Conservation (phyloP, 2,329 filamentous ascomycete genomes). For the Sporothrix pallida region DNA sequence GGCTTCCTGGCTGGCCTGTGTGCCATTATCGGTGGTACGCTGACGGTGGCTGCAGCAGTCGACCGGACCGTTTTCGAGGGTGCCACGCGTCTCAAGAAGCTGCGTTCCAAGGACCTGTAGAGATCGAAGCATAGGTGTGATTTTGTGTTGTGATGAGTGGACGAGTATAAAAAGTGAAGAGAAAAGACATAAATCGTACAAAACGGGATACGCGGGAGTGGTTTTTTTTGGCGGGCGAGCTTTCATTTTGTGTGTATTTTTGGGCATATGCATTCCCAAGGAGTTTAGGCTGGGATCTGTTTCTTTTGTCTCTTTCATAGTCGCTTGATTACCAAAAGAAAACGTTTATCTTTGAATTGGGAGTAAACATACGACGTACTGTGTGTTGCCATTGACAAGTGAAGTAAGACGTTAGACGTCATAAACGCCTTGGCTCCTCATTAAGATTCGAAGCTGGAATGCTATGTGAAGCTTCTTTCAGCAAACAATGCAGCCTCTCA, state of each 20-base stretch:
- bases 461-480: background rate
- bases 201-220: conserved; percentile 2
- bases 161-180: background rate
- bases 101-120: conserved; percentile 69
- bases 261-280: conserved; percentile 17
- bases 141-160: background rate
- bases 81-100: conserved; percentile 80
- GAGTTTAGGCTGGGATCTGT: conserved; percentile 31
- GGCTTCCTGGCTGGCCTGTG: conserved; percentile 94
- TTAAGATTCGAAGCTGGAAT: background rate
- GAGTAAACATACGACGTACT: no score
- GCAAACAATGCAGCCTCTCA: background rate
- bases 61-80: conserved; percentile 94
- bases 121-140: background rate
- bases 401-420: background rate
- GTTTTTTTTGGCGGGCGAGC: conserved; percentile 9
- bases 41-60: conserved; percentile 93
- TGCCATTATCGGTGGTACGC: conserved; percentile 89
- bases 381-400: no score
- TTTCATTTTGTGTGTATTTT: background rate
- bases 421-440: background rate
- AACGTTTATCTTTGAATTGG: background rate
- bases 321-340: background rate
- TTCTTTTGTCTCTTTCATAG: conserved; percentile 14
- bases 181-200: background rate